Base-by-base conservation (phyloP, 1,284 basidiomycete species). In the Ceratobasidium sp. region DNA sequence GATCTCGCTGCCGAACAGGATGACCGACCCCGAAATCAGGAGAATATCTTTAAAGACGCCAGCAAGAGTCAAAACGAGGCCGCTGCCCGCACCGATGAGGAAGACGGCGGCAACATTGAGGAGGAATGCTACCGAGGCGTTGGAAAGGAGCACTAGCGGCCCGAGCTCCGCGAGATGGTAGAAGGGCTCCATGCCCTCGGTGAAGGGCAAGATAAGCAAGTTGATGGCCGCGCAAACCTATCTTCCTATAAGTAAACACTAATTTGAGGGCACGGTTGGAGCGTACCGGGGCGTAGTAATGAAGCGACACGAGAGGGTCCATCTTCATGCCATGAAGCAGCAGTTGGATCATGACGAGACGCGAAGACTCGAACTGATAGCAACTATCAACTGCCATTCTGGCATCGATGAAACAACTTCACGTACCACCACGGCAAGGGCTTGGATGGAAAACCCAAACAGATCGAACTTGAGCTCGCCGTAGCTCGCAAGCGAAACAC, bases 11-110 rank as follows among this genome's bases (percentile, higher is more conserved):
- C 93, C 91, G 81, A 97, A 96, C 77, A 98, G 86, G 78, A 95
- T 84, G 76, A 97, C 96, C 1, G 93, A 95, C 66, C 95, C 96
- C 5, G 91, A 87, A 85, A 99, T 96, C 79, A 99, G 91, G 49
- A 99, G 88, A 79, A 99, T 98, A 83, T 99, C 96, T 89, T 95
- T 95, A 86, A 98, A 92, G 19, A 99, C 97, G 78, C 97, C 97
- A 7, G 97, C 95, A 11, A 99, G 89, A 1, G 97, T 99, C 79
- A 99, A 87, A 6, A 98, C 90, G 76, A 99, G 88, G 0, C 96
- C 95, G 77, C 91, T 93, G 0, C 92, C 95, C 0, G 91, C 94
- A 70, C 96, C 90, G 66, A 99, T 96, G 78, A 99, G 88, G 88
- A 97, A 99, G 34, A 99, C 97, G 8, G 96, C 96, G 0, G 96